Evolutionary conservation across 192 early-diverging fungal genomes (phyloP).

Genomic region (Phycomyces nitens): DNA sequence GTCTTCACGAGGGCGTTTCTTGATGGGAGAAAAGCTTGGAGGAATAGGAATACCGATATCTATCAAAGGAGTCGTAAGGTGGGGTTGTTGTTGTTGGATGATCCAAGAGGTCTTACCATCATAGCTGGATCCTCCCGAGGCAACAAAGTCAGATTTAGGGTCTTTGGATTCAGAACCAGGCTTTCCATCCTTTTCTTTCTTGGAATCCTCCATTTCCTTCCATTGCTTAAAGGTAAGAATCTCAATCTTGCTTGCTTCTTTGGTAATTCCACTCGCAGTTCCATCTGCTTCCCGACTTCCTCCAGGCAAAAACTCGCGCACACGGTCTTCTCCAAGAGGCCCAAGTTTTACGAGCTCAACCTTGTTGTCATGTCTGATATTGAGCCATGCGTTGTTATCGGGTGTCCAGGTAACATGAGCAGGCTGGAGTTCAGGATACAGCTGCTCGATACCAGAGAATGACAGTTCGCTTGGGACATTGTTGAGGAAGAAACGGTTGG

Average conservation of each 20-base stretch:
- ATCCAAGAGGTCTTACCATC: too few species aligned
- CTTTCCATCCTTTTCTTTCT: neutral
- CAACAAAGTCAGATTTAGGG: slow-evolving; percentile 2
- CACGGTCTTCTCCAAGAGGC: slow-evolving; percentile 32
- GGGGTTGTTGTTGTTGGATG: too few species aligned
- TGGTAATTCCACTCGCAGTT: slow-evolving; percentile 28
- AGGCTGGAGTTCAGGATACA: slow-evolving; percentile 44
- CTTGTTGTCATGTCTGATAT: slow-evolving; percentile 32
- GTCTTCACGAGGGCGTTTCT: neutral
- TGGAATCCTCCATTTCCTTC: slow-evolving; percentile 16
- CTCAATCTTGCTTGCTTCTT: slow-evolving; percentile 41
- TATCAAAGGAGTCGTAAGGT: too few species aligned
- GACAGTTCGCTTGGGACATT: slow-evolving; percentile 49
- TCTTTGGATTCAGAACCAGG: neutral
- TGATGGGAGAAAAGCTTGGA: slow-evolving; percentile 8
- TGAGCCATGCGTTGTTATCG: slow-evolving; percentile 47
- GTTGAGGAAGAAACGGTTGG: slow-evolving; percentile 47
- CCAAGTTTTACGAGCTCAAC: slow-evolving; percentile 32
- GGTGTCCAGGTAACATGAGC: slow-evolving; percentile 51
- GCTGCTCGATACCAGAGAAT: slow-evolving; percentile 44
- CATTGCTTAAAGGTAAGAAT: slow-evolving; percentile 35
- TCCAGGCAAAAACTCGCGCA: slow-evolving; percentile 34
- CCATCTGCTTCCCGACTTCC: slow-evolving; percentile 29
- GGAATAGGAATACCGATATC: slow-evolving; percentile 21
- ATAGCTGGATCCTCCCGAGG: slow-evolving; percentile 11